These are phyloP conservation scores for Penicillium decumbens DNA, from an alignment of 2,329 filamentous ascomycete genomes.

Conservation along the genomic window DNA sequence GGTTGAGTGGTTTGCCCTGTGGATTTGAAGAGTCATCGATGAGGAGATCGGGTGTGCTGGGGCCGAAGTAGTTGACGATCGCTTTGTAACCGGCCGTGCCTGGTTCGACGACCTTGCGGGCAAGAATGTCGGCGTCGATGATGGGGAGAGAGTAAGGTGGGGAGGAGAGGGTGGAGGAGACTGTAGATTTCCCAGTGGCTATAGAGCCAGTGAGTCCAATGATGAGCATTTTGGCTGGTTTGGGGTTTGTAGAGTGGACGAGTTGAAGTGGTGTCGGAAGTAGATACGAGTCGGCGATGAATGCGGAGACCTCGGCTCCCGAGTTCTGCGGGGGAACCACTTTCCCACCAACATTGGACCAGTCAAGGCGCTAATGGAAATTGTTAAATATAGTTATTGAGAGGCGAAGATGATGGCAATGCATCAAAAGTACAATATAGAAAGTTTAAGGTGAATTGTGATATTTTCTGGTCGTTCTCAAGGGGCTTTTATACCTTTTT, in stretches of 20 bases:
- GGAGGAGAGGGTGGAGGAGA: slow-evolving; percentile 73
- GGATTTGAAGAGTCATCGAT: slow-evolving; percentile 48
- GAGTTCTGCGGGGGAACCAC: neutral
- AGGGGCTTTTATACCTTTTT: no score
- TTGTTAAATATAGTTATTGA: no score
- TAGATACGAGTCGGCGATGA: neutral
- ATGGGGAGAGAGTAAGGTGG: slow-evolving; percentile 82
- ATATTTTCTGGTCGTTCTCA: no score
- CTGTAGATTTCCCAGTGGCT: slow-evolving; percentile 95
- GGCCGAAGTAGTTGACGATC: slow-evolving; percentile 75
- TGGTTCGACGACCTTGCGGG: slow-evolving; percentile 89
- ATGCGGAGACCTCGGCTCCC: slow-evolving; percentile 29
- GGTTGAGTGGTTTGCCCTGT: slow-evolving; percentile 64
- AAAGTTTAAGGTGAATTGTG: no score
- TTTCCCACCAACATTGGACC: neutral
- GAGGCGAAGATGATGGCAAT: no score
- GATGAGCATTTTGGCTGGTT: slow-evolving; percentile 64
- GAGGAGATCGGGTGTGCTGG: slow-evolving; percentile 80
- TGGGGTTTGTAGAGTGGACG: neutral
- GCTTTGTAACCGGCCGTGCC: slow-evolving; percentile 77
- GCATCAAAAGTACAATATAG: no score
- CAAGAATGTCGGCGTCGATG: slow-evolving; percentile 88
- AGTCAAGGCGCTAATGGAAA: neutral
- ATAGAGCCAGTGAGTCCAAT: slow-evolving; percentile 96
- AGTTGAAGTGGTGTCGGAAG: neutral